Evolutionary conservation across 768 basidiomycete species (phyloP).

Genomic region (Boletus huronensis): DNA sequence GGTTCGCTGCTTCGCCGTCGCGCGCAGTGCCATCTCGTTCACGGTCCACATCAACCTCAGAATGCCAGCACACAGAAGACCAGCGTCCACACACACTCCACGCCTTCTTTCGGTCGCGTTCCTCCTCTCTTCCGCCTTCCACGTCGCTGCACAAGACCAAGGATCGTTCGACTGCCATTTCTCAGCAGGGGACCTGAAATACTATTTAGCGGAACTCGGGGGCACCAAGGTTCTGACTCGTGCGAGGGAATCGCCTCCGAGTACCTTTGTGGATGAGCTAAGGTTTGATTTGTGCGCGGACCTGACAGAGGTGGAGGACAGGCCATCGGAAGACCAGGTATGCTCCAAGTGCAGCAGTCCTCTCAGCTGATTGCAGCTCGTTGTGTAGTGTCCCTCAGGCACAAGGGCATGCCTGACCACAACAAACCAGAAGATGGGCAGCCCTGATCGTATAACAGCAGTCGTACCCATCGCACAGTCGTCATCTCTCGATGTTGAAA

Average conservation of each 20-base stretch:
- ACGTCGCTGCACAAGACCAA: slow-evolving; percentile 36
- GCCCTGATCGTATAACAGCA: slow-evolving; percentile 57
- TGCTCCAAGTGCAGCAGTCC: slow-evolving; percentile 18
- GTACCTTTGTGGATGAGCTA: slow-evolving; percentile 53
- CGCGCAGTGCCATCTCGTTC: background rate
- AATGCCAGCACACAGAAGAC: slow-evolving; percentile 23
- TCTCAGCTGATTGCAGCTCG: slow-evolving; percentile 5
- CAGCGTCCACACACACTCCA: background rate
- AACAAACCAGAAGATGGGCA: slow-evolving; percentile 54
- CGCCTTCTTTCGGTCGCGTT: slow-evolving; percentile 14
- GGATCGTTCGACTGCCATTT: slow-evolving; percentile 51
- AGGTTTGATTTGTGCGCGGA: slow-evolving; percentile 68
- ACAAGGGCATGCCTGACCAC: slow-evolving; percentile 74
- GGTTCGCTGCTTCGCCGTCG: background rate
- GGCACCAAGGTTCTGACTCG: slow-evolving; percentile 50
- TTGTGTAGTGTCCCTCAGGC: slow-evolving; percentile 56
- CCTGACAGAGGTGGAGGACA: slow-evolving; percentile 42
- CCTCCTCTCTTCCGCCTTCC: slow-evolving; percentile 20
- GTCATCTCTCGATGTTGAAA: slow-evolving; percentile 27
- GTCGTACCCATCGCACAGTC: slow-evolving; percentile 72
- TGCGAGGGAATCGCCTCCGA: slow-evolving; percentile 61
- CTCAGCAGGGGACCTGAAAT: slow-evolving; percentile 41
- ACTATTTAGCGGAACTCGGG: slow-evolving; percentile 56
- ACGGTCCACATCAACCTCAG: background rate
- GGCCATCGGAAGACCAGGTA: slow-evolving; percentile 67